Conservation (phyloP, 768 basidiomycete species). For the Rhodosporidiobolus odoratus region DNA sequence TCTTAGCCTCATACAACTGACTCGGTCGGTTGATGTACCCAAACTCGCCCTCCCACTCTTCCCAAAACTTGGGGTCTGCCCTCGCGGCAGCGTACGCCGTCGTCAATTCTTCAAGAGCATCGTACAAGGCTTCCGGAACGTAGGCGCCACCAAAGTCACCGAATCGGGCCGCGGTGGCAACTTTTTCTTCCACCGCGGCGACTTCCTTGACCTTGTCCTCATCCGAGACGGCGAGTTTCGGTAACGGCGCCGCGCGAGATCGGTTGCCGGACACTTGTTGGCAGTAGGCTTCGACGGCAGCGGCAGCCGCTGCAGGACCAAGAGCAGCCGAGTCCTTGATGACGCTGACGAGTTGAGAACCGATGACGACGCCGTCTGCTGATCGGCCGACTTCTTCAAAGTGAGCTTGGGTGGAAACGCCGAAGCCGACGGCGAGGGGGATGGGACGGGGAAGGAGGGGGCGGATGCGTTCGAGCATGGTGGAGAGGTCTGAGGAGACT, state of each 20-base stretch:
- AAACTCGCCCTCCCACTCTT: slow-evolving; percentile 79
- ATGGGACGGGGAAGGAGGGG: slow-evolving; percentile 46
- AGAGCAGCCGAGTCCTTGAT: slow-evolving; percentile 58
- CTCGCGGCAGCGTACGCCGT: slow-evolving; percentile 81
- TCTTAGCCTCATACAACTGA: slow-evolving; percentile 81
- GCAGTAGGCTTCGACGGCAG: slow-evolving; percentile 43
- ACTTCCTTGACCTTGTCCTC: slow-evolving; percentile 24
- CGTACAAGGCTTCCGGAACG: slow-evolving; percentile 93
- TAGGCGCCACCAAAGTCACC: slow-evolving; percentile 96
- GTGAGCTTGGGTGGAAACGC: slow-evolving; percentile 82
- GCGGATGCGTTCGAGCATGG: slow-evolving; percentile 76
- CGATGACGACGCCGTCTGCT: slow-evolving; percentile 94
- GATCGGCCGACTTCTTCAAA: slow-evolving; percentile 80
- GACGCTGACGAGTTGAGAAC: slow-evolving; percentile 73
- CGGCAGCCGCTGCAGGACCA: slow-evolving; percentile 46
- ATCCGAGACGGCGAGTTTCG: slow-evolving; percentile 6
- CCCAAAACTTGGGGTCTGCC: slow-evolving; percentile 83
- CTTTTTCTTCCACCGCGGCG: slow-evolving; percentile 12
- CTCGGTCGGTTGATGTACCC: slow-evolving; percentile 94
- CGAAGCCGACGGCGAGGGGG: slow-evolving; percentile 93
- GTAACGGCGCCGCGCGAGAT: slow-evolving; percentile 13
- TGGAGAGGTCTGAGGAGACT: slow-evolving; percentile 72
- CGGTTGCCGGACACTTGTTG: slow-evolving; percentile 32
- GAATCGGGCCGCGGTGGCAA: slow-evolving; percentile 60
- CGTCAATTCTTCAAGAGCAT: slow-evolving; percentile 80